A percentile compares a stretch with the other conserved stretches of the same genome.
phyloP scores from a whole-genome alignment of 768 basidiomycete species.

The Lentinus brumalis region DNA sequence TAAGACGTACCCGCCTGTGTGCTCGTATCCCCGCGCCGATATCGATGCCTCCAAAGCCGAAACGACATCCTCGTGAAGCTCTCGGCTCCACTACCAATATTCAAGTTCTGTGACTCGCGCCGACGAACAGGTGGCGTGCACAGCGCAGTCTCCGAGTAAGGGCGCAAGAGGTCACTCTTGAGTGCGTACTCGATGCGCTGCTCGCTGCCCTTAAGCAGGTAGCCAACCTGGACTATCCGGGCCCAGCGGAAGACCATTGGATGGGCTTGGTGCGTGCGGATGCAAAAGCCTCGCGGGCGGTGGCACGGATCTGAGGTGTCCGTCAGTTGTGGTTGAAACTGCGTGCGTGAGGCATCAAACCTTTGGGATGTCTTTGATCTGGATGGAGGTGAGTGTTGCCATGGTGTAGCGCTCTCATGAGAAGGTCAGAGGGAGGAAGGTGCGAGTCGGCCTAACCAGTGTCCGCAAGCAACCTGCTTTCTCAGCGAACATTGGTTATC shows the following conservation, averaged over 20 bases:
- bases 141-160: constrained; percentile 56
- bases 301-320: constrained; percentile 65
- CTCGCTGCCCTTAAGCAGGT: constrained; percentile 72
- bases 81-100: too few species aligned
- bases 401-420: too few species aligned
- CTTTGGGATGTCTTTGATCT: constrained; percentile 27
- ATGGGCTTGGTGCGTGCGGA: constrained; percentile 64
- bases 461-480: too few species aligned
- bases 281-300: constrained; percentile 54
- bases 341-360: too few species aligned
- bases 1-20: too few species aligned
- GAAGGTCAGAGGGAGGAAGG: too few species aligned
- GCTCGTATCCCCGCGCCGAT: too few species aligned
- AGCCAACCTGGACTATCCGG: constrained; percentile 71
- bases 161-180: constrained; percentile 61
- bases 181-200: constrained; percentile 59
- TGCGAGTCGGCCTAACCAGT: too few species aligned
- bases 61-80: too few species aligned
- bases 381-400: constrained; percentile 10
- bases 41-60: too few species aligned
- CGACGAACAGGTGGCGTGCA: constrained; percentile 9
- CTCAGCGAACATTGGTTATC: too few species aligned
- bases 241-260: constrained; percentile 59
- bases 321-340: not conserved
- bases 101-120: too few species aligned